Base-by-base conservation (phyloP, 208 protist species). In the Balamuthia mandrillaris region DNA sequence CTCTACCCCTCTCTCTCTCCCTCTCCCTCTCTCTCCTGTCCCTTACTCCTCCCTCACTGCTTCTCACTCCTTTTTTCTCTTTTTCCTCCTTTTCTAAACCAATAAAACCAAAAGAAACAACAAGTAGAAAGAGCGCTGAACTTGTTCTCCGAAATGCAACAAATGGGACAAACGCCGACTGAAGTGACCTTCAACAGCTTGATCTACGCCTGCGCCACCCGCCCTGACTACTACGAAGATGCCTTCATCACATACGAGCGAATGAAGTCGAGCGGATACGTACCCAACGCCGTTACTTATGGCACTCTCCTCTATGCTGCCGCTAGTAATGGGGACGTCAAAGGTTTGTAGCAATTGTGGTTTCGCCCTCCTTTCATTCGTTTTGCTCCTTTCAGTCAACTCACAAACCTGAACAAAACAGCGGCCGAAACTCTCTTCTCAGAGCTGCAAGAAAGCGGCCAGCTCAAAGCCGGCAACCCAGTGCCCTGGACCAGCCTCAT, bases 221-320 rank as follows among this genome's bases (percentile, higher is more conserved):
- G 47, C 47, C 18, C 61, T 56, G 66, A 77, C 44, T 77, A 77
- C 66, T 77, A 77, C 24, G 24, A 21, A 6, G 66, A 77, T 18
- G 66, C 66, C 3, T 77, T 77, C 29, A 9, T 77, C 24, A 77
- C 49, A 39, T 45, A 56, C 24, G 66, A 77, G 42, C 66, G 66
- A 3, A 77, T 77, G 66, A 77, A 77, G 39, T 39, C 66, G n/a
- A 45, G 44, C 27, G 66, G 66, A 5, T 77, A n/a, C n/a, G n/a
- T n/a, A n/a, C 6, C 54, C 6, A 27, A 21, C 10, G 29, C 49
- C 44, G 44, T 77, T 0, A 77, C 66, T 31, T 77, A 77, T 54
- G 24, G 44, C 42, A 47, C 66, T 12, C 44, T 77, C 1, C 66
- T 77, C 10, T 45, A 77, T 7, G 66, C 66, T 29, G 54, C 44